phyloP scores from a whole-genome alignment of 1,139 yeast species.

The Suhomyces guaymorum region DNA sequence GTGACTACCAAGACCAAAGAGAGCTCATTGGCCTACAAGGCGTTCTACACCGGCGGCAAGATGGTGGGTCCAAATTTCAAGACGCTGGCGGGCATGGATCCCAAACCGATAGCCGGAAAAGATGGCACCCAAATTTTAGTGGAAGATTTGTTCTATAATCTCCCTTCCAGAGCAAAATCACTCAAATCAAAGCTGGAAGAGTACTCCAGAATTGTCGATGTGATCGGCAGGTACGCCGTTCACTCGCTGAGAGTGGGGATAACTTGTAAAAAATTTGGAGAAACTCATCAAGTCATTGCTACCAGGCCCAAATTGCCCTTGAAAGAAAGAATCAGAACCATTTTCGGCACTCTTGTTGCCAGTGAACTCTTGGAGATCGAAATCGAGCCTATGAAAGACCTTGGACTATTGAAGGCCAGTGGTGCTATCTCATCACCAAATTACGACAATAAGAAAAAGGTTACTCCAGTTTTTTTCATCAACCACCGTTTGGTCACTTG shows the following conservation, averaged over 20 bases:
- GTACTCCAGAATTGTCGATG: conserved; percentile 73
- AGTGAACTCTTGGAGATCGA: conserved; percentile 58
- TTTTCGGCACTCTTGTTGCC: conserved; percentile 74
- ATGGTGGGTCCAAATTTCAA: conserved; percentile 44
- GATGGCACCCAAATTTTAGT: conserved; percentile 84
- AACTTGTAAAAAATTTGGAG: conserved; percentile 77
- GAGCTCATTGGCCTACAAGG: conserved; percentile 69
- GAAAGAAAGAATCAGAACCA: conserved; percentile 68
- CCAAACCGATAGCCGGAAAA: conserved; percentile 82
- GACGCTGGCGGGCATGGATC: conserved; percentile 32
- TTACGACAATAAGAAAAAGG: conserved; percentile 64
- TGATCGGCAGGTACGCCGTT: conserved; percentile 79
- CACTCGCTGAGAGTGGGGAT: conserved; percentile 73
- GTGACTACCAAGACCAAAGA: conserved; percentile 71
- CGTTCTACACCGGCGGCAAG: conserved; percentile 64
- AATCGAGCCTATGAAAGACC: conserved; percentile 13
- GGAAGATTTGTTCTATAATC: conserved; percentile 87
- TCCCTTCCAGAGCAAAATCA: conserved; percentile 75
- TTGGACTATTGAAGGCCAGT: conserved; percentile 49
- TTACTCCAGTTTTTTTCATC: conserved; percentile 76
- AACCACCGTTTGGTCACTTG: conserved; percentile 81
- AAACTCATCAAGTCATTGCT: conserved; percentile 55
- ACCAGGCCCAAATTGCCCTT: conserved; percentile 50
- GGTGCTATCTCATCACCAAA: conserved; percentile 78
- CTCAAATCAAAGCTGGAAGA: conserved; percentile 73